phyloP scores from a whole-genome alignment of 305 asterid genomes.

The Fraxinus dipetala region DNA sequence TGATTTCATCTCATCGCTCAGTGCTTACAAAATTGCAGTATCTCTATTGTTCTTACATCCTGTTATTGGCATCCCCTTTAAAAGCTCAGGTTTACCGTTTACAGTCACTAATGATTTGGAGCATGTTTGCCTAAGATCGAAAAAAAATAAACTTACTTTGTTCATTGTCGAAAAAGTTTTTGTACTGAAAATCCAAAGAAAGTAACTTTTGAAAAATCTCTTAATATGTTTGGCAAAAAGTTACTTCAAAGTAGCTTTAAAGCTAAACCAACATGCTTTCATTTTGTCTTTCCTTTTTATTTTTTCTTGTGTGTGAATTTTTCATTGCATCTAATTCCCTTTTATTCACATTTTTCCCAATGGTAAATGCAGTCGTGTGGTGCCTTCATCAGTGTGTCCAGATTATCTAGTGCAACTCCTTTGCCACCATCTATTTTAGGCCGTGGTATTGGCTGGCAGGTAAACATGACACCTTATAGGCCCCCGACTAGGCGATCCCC shows the following conservation, averaged over 20 bases:
- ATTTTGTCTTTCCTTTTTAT: background rate
- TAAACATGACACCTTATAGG: background rate
- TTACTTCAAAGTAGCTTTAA: background rate
- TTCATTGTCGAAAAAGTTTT: background rate
- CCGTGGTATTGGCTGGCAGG: slow-evolving; percentile 69
- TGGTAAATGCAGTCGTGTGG: slow-evolving; percentile 47
- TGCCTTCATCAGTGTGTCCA: slow-evolving; percentile 38
- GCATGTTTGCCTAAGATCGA: background rate
- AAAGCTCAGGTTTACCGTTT: background rate
- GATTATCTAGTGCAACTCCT: slow-evolving; percentile 51
- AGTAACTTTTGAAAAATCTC: background rate
- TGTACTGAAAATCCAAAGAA: background rate
- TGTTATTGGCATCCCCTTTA: background rate
- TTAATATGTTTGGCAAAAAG: background rate
- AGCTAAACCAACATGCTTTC: background rate
- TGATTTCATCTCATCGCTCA: background rate
- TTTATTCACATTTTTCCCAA: background rate
- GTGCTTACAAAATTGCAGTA: background rate
- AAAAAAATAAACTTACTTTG: background rate
- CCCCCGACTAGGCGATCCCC: background rate
- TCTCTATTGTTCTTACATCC: background rate
- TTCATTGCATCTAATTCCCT: background rate
- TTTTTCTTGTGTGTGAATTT: background rate
- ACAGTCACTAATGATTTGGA: background rate
- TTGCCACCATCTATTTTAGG: slow-evolving; percentile 57